These are phyloP conservation scores for Clarireedia homoeocarpa DNA, from an alignment of 2,329 filamentous ascomycete genomes.

Conservation along the genomic window DNA sequence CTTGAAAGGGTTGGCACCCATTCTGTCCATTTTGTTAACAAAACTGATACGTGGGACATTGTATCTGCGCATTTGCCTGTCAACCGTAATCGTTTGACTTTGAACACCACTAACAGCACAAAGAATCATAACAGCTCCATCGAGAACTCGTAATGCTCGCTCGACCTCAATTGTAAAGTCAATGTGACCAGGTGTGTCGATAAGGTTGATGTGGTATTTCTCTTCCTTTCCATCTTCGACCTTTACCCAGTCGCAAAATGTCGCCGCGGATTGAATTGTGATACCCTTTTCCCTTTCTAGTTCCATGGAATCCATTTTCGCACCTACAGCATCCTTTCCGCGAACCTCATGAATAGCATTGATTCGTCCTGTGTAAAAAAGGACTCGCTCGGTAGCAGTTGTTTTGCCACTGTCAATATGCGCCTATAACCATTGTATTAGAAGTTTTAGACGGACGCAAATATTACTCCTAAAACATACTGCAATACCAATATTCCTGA, in stretches of 20 bases:
- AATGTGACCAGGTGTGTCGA: constrained; percentile 96
- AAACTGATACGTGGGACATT: constrained; percentile 93
- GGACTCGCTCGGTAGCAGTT: constrained; percentile 88
- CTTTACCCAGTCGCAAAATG: constrained; percentile 95
- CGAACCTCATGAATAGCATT: constrained; percentile 96
- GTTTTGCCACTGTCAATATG: constrained; percentile 99
- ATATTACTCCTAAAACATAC: constrained; percentile 39
- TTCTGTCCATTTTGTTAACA: constrained; percentile 99
- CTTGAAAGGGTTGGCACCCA: constrained; percentile 97
- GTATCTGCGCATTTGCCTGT: constrained; percentile 97
- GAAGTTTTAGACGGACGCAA: neutral
- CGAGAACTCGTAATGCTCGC: constrained; percentile 84
- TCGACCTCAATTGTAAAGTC: constrained; percentile 99
- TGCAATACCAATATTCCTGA: constrained; percentile 97
- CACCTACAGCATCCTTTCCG: constrained; percentile 87
- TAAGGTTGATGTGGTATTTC: constrained; percentile 95
- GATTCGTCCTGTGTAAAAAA: constrained; percentile 97
- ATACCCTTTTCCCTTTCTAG: constrained; percentile 97
- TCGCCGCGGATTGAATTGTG: constrained; percentile 96
- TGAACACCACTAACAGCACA: constrained; percentile 97
- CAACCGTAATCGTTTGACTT: constrained; percentile 95
- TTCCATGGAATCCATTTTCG: constrained; percentile 99
- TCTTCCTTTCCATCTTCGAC: constrained; percentile 75
- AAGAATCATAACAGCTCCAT: constrained; percentile 96
- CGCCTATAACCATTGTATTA: constrained; percentile 46